Evolutionary conservation across 441 rosid genomes (phyloP), one percentile per base, ranked within the genome.

Genomic region (Eruca vesicaria): DNA sequence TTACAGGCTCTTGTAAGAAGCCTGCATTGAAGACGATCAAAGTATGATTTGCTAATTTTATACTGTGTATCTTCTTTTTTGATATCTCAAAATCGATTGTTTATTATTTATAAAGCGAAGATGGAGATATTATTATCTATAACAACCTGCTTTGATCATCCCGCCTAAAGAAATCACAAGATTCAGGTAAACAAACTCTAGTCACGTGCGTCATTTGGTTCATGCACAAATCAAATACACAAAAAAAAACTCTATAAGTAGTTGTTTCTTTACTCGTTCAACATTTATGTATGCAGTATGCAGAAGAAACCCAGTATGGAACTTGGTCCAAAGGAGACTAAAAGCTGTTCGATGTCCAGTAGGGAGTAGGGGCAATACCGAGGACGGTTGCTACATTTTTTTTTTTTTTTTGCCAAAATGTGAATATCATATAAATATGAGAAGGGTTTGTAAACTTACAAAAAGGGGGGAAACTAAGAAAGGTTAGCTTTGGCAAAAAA

Each of bases 121-220:
- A 84, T 73, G 86, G 86, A 41, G 89, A 87, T 78, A 78, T 84
- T 10, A 87, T 86, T 11, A 77, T 86, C 68, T 57, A 84, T 16
- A 83, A 66, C 91, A 86, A 56, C 84, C 75, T 59, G 83, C 87
- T 61, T 87, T 35, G 78, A 82, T 63, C 82, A 82, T 65, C 87
- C 84, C 0, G 78, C 77, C 3, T 60, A 84, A 56, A 81, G n/a
- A n/a, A n/a, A n/a, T n/a, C n/a, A n/a, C n/a, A n/a, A n/a, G n/a
- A n/a, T n/a, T n/a, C n/a, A n/a, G 86, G 86, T 82, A 60, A 32
- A 31, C 3, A 15, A 8, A 55, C 14, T 21, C 15, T 11, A 55
- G 29, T 41, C 48, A 43, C 50, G 50, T n/a, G 11, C 50, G 15
- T 2, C n/a, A n/a, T n/a, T n/a, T n/a, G n/a, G n/a, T n/a, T n/a